These are phyloP conservation scores for Panellus pusillus DNA, from an alignment of 768 basidiomycete species.

Conservation along the genomic window DNA sequence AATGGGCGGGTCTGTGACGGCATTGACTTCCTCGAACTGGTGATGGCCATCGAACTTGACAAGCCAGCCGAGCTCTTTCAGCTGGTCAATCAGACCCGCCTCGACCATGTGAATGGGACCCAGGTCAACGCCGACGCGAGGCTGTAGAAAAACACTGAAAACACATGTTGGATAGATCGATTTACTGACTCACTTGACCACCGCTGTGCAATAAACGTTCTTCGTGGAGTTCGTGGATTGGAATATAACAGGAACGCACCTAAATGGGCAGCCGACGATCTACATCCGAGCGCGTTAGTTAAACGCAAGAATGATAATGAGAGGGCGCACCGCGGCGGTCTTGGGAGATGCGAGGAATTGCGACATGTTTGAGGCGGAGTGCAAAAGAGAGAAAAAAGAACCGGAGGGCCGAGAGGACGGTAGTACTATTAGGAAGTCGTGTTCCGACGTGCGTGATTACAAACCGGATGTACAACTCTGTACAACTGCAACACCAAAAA, in stretches of 20 bases:
- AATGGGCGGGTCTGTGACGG: conserved; percentile 71
- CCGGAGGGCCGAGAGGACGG: neutral
- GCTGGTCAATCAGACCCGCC: conserved; percentile 79
- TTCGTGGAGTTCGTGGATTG: conserved; percentile 3
- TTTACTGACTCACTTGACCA: conserved; percentile 52
- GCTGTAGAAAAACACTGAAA: conserved; percentile 39
- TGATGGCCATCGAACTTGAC: conserved; percentile 91
- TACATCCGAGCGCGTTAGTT: conserved; percentile 30
- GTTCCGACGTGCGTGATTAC: neutral
- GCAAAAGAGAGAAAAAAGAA: neutral
- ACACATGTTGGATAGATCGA: conserved; percentile 7
- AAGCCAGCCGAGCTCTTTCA: conserved; percentile 80
- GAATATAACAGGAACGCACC: conserved; percentile 47
- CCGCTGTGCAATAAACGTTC: conserved; percentile 46
- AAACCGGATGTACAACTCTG: neutral
- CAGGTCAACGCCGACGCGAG: conserved; percentile 78
- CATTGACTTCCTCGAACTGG: conserved; percentile 75
- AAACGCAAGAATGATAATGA: neutral
- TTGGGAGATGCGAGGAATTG: conserved; percentile 66
- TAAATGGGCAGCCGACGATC: conserved; percentile 97
- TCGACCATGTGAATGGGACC: conserved; percentile 88
- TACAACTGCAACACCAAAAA: too few species aligned
- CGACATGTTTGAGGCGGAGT: conserved; percentile 17
- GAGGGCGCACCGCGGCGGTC: conserved; percentile 70
- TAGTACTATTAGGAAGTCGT: conserved; percentile 1